Conservation (phyloP, 2,329 filamentous ascomycete genomes). For the Colletotrichum lupini region DNA sequence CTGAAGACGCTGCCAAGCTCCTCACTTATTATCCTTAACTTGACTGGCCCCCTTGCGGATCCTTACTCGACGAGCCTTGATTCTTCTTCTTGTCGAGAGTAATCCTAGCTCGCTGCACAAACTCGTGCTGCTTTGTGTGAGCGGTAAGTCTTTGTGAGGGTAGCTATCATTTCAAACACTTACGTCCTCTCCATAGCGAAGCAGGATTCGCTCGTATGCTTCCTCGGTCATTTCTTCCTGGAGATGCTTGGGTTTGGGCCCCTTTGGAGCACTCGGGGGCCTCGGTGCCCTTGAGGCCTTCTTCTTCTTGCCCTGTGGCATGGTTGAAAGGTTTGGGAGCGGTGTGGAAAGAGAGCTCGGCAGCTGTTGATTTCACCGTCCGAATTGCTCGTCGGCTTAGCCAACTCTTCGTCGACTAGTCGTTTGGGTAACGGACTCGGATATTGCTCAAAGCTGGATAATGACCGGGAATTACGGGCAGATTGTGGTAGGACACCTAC, state of each 20-base stretch:
- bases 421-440: not conserved
- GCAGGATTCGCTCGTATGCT: too few species aligned
- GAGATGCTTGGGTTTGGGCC: too few species aligned
- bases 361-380: not conserved
- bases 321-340: not conserved
- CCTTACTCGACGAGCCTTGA: slow-evolving; percentile 27
- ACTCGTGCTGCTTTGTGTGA: slow-evolving; percentile 45
- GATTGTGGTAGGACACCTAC: not conserved
- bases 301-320: slow-evolving; percentile 25
- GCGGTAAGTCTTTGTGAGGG: not conserved
- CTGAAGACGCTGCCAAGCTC: not conserved
- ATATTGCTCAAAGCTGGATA: not conserved
- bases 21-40: slow-evolving; percentile 33
- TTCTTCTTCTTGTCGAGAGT: slow-evolving; percentile 47
- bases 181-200: slow-evolving; percentile 41
- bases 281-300: slow-evolving; percentile 55
- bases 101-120: slow-evolving; percentile 46
- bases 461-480: too few species aligned
- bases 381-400: not conserved
- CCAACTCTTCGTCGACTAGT: not conserved
- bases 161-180: slow-evolving; percentile 14
- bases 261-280: slow-evolving; percentile 28
- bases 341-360: not conserved
- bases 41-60: slow-evolving; percentile 32
- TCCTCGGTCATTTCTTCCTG: too few species aligned